These are phyloP conservation scores for Arthrobotrys iridis DNA, from an alignment of 2,329 filamentous ascomycete species.

Conservation along the genomic window DNA sequence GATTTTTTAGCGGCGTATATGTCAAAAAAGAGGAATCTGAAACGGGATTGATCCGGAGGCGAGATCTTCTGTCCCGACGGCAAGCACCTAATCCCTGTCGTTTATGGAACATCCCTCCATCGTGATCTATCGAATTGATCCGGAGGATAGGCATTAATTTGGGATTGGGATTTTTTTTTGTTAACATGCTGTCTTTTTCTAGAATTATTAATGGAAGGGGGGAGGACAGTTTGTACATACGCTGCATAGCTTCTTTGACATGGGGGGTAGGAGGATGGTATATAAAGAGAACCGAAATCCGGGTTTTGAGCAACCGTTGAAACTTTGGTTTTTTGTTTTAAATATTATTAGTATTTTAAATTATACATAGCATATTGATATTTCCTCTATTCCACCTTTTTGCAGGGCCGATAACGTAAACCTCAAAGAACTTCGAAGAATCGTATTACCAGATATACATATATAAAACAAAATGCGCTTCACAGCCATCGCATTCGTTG, in stretches of 20 bases:
- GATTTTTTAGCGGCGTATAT: no score
- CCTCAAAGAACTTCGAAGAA: no score
- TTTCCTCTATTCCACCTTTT: not conserved
- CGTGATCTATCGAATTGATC: slow-evolving; percentile 42
- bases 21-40: slow-evolving; percentile 13
- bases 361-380: no score
- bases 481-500: slow-evolving; percentile 14
- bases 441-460: not conserved
- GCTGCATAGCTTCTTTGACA: no score
- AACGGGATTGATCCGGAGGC: slow-evolving; percentile 52
- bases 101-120: slow-evolving; percentile 38
- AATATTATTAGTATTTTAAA: no score
- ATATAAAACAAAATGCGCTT: slow-evolving; percentile 28
- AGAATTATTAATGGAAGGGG: slow-evolving; percentile 35
- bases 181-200: slow-evolving; percentile 52
- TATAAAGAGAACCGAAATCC: slow-evolving; percentile 26
- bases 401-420: not conserved
- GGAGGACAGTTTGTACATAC: no score
- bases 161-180: not conserved
- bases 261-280: slow-evolving; percentile 3
- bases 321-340: not conserved
- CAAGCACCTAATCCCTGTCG: slow-evolving; percentile 48
- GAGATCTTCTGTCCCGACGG: slow-evolving; percentile 54
- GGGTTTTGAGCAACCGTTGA: not conserved
- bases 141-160: not conserved